Percentiles rank a stretch among this genome's conserved stretches.
Conservation (phyloP, 225 moss, liverwort and hornwort species). For the Sphagnum tenellum region DNA sequence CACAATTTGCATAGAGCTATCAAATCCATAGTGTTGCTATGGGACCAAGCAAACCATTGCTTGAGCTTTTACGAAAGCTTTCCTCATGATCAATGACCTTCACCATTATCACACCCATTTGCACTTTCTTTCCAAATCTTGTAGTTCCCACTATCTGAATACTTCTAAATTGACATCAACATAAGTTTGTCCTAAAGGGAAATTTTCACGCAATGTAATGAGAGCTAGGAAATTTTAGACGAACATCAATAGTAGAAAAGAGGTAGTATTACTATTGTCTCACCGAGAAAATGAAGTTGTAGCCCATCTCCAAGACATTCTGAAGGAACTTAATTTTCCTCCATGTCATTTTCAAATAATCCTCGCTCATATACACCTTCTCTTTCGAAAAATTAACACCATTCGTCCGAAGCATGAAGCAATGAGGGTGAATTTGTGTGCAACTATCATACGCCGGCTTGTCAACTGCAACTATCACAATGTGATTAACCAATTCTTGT, state of each 20-base stretch:
- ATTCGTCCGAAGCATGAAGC: slow-evolving; percentile 57
- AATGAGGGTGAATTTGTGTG: slow-evolving; percentile 53
- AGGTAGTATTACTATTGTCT: slow-evolving; percentile 4
- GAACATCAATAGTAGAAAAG: background rate
- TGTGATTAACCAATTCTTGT: slow-evolving; percentile 33
- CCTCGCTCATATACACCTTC: slow-evolving; percentile 66
- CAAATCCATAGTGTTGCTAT: too few relatives aligned
- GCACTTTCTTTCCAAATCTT: background rate
- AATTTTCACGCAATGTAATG: background rate
- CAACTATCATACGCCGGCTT: slow-evolving; percentile 52
- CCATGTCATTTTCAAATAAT: slow-evolving; percentile 97
- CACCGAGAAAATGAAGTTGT: slow-evolving; percentile 78
- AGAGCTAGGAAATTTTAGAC: background rate
- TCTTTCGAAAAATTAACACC: slow-evolving; percentile 76
- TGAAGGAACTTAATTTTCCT: slow-evolving; percentile 59
- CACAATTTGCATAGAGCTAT: background rate
- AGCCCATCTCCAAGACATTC: slow-evolving; percentile 64
- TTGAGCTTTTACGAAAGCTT: too few relatives aligned
- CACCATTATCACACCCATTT: background rate
- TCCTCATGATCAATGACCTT: background rate
- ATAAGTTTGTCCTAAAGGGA: too few relatives aligned
- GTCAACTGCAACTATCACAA: slow-evolving; percentile 71
- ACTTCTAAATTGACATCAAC: too few relatives aligned
- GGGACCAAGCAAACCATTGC: too few relatives aligned
- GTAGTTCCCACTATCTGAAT: background rate